Base-by-base conservation (phyloP, 768 basidiomycete species). In the Sporobolomyces phaffii region DNA sequence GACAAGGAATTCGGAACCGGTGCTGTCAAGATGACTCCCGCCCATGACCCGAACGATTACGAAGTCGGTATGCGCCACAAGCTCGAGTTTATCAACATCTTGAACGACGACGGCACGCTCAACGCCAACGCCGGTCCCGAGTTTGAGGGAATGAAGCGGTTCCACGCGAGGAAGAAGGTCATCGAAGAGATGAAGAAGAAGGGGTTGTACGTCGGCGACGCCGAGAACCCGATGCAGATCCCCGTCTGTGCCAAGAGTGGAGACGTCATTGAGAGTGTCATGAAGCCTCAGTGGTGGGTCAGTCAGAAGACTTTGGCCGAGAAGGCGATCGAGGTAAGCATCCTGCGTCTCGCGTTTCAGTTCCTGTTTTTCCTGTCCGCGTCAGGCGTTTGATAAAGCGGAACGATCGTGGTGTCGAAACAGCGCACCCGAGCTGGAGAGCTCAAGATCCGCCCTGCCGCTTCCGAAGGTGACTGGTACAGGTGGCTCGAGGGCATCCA, bases 231-330 rank as follows among this genome's bases (percentile, higher is more conserved):
- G 13, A 98, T 99, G 96, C 87, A 87, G 74, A 90, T 99, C 45
- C 94, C 94, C 2, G 81, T 97, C 58, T 98, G 94, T 86, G 85
- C 82, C 73, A 94, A 96, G 83, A 96, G 91, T 4, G 94, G 94
- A 1, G 96, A 99, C 76, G 78, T 99, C 60, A 96, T 98, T 72
- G 96, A 99, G 78, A 87, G 90, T 2, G 80, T 97, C 26, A 80
- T 98, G 74, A 98, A 96, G 78, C 96, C 96, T 0, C 96, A 99
- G 76, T 99, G 96, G 96, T 99, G 94, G 93, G 88, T 99, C 40
- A 85, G 87, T 77, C 94, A 92, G 80, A 85, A 90, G 77, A 87
- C 88, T 1, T 80, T 98, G 57, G 92, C 94, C 0, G 87, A 91
- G 58, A 90, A 92, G 74, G 91, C 89, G 8, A 83, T 94, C 76